Evolutionary conservation across 2,329 filamentous ascomycete species (phyloP).

Genomic region (Fusarium bulbicola): DNA sequence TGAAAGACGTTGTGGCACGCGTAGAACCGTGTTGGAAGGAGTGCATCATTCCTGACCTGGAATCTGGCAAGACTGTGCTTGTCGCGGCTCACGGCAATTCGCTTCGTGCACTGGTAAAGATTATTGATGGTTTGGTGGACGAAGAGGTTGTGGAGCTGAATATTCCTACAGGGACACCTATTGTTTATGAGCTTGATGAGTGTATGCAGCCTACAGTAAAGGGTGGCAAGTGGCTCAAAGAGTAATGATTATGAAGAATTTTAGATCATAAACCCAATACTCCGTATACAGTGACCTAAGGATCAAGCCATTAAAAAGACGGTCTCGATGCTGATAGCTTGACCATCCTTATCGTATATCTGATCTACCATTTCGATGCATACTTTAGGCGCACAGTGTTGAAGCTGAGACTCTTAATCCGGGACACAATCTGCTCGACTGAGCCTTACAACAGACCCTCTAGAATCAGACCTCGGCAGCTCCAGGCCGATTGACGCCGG

Average conservation of each 20-base stretch:
- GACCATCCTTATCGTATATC: background rate
- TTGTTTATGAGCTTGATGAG: background rate
- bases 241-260: background rate
- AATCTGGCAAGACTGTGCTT: background rate
- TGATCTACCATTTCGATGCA: background rate
- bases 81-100: background rate
- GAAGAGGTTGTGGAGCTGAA: background rate
- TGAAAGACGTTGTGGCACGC: background rate
- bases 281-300: background rate
- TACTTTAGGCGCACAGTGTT: background rate
- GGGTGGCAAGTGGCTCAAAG: background rate
- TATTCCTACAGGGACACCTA: background rate
- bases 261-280: no score
- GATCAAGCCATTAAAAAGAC: background rate
- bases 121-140: background rate
- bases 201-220: background rate
- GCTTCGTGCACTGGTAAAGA: background rate
- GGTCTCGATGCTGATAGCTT: background rate
- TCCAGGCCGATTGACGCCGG: background rate
- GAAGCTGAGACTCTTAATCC: background rate
- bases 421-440: background rate
- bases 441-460: fast-evolving
- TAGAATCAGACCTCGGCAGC: background rate
- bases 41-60: background rate
- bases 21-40: background rate